Conservation (phyloP, 495 filamentous ascomycete species). For the Podospora anserina region DNA sequence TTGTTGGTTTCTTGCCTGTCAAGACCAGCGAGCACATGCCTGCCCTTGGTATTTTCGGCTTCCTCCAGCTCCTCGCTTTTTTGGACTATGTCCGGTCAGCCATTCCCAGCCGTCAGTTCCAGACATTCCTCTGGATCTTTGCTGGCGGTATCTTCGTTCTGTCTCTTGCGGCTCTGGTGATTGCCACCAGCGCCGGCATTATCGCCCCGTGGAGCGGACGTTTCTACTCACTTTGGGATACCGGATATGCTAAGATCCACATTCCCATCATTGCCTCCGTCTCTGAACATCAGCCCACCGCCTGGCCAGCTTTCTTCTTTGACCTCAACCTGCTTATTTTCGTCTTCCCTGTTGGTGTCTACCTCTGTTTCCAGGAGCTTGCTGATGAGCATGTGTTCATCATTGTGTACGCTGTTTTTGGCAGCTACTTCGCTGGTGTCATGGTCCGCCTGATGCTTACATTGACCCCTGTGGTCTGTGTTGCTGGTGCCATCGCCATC, state of each 20-base stretch:
- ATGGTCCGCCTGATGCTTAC: slow-evolving; percentile 99
- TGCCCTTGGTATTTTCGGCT: slow-evolving; percentile 90
- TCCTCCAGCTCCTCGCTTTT: slow-evolving; percentile 91
- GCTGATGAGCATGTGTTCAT: slow-evolving; percentile 98
- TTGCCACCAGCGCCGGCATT: slow-evolving; percentile 79
- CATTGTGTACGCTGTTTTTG: slow-evolving; percentile 90
- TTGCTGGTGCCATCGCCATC: slow-evolving; percentile 83
- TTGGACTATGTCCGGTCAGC: slow-evolving; percentile 85
- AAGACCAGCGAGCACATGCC: slow-evolving; percentile 99
- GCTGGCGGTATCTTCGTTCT: slow-evolving; percentile 67
- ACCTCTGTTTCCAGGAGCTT: slow-evolving; percentile 92
- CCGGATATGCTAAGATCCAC: slow-evolving; percentile 97
- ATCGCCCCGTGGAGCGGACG: slow-evolving; percentile 98
- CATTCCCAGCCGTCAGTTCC: slow-evolving; percentile 90
- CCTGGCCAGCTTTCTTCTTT: slow-evolving; percentile 99
- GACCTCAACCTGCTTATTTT: slow-evolving; percentile 97
- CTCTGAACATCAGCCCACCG: slow-evolving; percentile 98
- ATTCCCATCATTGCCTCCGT: slow-evolving; percentile 99
- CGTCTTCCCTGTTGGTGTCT: slow-evolving; percentile 98
- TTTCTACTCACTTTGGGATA: slow-evolving; percentile 99
- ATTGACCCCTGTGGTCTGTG: slow-evolving; percentile 92
- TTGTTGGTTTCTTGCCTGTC: slow-evolving; percentile 95
- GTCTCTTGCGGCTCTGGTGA: slow-evolving; percentile 61
- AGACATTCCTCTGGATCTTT: slow-evolving; percentile 75
- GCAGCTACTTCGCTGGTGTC: slow-evolving; percentile 97